Base-by-base conservation (phyloP, 257 asterid species). In the Eustoma russellianum region DNA sequence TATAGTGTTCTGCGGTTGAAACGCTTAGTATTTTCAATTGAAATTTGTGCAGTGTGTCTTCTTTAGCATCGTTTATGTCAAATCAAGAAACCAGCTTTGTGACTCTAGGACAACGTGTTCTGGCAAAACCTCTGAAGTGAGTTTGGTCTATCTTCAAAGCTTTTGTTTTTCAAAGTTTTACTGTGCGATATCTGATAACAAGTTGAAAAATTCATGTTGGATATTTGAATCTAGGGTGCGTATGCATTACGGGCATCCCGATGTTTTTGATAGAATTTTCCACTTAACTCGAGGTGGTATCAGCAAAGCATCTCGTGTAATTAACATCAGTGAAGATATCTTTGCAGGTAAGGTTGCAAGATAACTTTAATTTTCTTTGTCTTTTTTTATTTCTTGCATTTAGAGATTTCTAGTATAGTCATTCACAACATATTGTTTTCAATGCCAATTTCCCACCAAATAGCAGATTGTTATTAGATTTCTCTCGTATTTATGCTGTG, bases 201-300 rank as follows among this genome's bases (percentile, higher is more conserved):
- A 28, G 38, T 34, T 55, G 28, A 52, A 51, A 48, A 30, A 45
- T 24, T 67, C 56, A 50, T 69, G 61, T 16, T 17, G 12, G 8
- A 12, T 55, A 18, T 5, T 55, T 41, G 34, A 40, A 41, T 41
- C 7, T 41, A 91, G 97, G 88, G 95, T 88, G 46, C 98, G 98
- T 60, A 87, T 91, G 97, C 98, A 91, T 77, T 91, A 91, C 73
- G 98, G 98, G 48, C 98, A 91, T 77, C 97, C 98, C 38, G 98
- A 91, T 73, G 95, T 91, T 53, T 91, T 91, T 73, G 98, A 91
- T 75, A 87, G 98, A 76, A 66, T 91, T 63, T 91, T 91, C 72
- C 98, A 91, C 68, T 73, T 91, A 64, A 91, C 95, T 59, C 83
- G 98, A 66, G 98, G 98, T 72, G 98, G 97, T 59, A 87, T 91